phyloP scores from a whole-genome alignment of 2,329 filamentous ascomycete genomes.

The Stylonectria norvegica region DNA sequence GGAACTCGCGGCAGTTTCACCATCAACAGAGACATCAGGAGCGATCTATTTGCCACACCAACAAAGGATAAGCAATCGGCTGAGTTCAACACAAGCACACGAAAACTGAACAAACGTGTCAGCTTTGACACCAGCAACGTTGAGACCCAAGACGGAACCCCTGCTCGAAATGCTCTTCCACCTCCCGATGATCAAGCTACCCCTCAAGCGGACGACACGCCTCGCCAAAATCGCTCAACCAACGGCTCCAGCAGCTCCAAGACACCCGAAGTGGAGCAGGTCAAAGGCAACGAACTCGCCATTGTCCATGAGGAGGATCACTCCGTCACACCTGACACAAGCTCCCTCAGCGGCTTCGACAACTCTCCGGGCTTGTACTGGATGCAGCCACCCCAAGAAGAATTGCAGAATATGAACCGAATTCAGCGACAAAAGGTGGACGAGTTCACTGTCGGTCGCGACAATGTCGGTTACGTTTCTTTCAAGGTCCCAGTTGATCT shows the following conservation, averaged over 20 bases:
- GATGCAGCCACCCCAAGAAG: constrained; percentile 72
- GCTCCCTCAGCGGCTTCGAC: constrained; percentile 31
- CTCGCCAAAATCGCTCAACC: constrained; percentile 47
- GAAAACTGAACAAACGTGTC: constrained; percentile 76
- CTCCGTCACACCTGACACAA: constrained; percentile 27
- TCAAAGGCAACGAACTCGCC: constrained; percentile 71
- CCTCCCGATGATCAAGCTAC: constrained; percentile 31
- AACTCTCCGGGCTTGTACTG: constrained; percentile 74
- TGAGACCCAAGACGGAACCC: constrained; percentile 33
- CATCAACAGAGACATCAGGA: constrained; percentile 84
- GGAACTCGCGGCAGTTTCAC: constrained; percentile 86
- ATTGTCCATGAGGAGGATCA: constrained; percentile 71
- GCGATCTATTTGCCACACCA: constrained; percentile 63
- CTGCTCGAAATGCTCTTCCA: constrained; percentile 34
- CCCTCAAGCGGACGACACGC: constrained; percentile 35
- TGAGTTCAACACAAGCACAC: constrained; percentile 40
- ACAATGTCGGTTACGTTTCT: constrained; percentile 74
- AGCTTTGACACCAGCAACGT: constrained; percentile 75
- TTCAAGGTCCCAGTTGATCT: constrained; percentile 85
- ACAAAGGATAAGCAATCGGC: constrained; percentile 47
- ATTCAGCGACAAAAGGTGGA: constrained; percentile 71
- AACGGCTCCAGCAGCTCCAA: constrained; percentile 41
- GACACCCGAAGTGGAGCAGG: constrained; percentile 65
- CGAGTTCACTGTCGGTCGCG: constrained; percentile 77
- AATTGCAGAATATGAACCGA: constrained; percentile 75